Conservation (phyloP, 495 filamentous ascomycete genomes). For the Platismatia glauca region DNA sequence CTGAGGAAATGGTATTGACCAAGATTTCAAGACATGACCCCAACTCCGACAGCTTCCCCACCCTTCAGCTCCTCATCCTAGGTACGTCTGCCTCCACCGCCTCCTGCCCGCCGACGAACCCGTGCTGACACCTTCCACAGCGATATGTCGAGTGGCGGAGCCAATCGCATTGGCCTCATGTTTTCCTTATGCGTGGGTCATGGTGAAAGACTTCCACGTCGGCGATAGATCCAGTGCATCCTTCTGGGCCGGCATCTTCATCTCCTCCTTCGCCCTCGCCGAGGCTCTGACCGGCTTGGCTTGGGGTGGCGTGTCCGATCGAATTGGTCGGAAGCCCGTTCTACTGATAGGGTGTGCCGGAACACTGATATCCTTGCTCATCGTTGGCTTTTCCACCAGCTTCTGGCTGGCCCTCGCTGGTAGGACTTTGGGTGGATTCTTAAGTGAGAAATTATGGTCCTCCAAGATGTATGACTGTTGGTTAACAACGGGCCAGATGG, state of each 20-base stretch:
- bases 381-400: conserved; percentile 75
- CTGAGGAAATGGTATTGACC: conserved; percentile 46
- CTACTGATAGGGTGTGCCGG: conserved; percentile 71
- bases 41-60: conserved; percentile 51
- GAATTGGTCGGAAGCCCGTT: conserved; percentile 75
- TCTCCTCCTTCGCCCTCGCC: conserved; percentile 72
- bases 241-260: conserved; percentile 76
- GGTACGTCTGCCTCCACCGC: conserved; percentile 39
- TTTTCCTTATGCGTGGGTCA: conserved; percentile 80
- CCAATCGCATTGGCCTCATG: conserved; percentile 83
- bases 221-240: conserved; percentile 61
- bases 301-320: conserved; percentile 77
- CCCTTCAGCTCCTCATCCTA: conserved; percentile 66
- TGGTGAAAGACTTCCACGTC: conserved; percentile 65
- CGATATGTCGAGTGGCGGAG: conserved; percentile 74
- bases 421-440: conserved; percentile 63
- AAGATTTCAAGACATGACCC: conserved; percentile 36
- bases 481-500: conserved; percentile 39
- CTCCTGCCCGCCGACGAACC: conserved; percentile 18
- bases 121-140: conserved; percentile 34
- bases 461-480: not conserved
- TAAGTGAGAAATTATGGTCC: conserved; percentile 37
- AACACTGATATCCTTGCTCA: conserved; percentile 66
- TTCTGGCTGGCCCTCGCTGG: conserved; percentile 70
- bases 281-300: conserved; percentile 76